Evolutionary conservation across 768 basidiomycete species (phyloP), one percentile per base, ranked within the genome.

Genomic region (Trametes meyenii): DNA sequence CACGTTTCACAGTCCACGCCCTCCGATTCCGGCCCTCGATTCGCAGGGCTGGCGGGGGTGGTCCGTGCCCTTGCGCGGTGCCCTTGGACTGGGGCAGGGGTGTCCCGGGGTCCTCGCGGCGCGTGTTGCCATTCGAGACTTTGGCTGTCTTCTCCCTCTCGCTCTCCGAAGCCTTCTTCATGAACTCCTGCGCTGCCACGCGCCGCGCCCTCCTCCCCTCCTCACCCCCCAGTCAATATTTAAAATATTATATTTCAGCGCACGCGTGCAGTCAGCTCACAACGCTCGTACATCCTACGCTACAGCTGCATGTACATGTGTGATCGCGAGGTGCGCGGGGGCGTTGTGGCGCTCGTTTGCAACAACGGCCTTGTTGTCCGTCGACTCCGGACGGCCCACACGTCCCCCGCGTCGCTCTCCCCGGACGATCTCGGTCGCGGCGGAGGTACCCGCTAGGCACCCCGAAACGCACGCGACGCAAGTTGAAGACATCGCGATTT

Each of bases 41-140:
- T n/a, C n/a, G 23, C 12, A 35, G 19, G 51, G 51, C 14, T 54
- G 24, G 52, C 23, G 50, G 48, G 38, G 65, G 52, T 66, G 65
- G 65, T 62, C 65, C 65, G 65, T 66, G 65, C 65, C 55, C 58
- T 39, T 55, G 53, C 55, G 42, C 50, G 53, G 56, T 39, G 35
- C 44, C 29, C 29, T 33, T 2, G 13, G 5, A 17, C 11, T 33
- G n/a, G 13, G 5, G 17, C 11, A 55, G 33, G 40, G 45, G 19
- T 24, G 26, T n/a, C 35, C 57, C 59, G 66, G 66, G 66, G 66
- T 55, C 62, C 56, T 6, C 17, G 21, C 62, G 44, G 59, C 61
- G 65, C 66, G 66, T 66, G 66, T 66, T 62, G 57, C 61, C 58
- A 60, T 63, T 66, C 65, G 24, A 61, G 65, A 63, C 62, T 64